These are phyloP conservation scores for Pseudoneurospora amorphoporcata DNA, from an alignment of 495 filamentous ascomycete genomes.

Conservation along the genomic window DNA sequence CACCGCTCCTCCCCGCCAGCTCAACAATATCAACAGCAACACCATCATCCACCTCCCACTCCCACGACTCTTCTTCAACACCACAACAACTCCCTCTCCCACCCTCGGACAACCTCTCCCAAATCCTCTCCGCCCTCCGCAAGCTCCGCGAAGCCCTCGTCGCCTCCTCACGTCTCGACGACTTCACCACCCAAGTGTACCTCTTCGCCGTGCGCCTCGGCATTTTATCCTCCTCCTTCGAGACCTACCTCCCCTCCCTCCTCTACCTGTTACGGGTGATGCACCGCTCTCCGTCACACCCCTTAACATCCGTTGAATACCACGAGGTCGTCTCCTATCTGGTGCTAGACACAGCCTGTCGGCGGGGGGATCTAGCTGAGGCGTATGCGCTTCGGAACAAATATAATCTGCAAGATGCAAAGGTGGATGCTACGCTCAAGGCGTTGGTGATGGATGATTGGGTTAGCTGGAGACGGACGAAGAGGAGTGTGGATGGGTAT, in stretches of 20 bases:
- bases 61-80: background rate
- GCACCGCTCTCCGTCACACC: conserved; percentile 34
- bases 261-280: conserved; percentile 64
- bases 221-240: conserved; percentile 66
- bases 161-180: conserved; percentile 55
- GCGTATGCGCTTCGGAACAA: conserved; percentile 54
- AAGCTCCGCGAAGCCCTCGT: conserved; percentile 87
- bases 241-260: conserved; percentile 84
- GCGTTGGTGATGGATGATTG: conserved; percentile 76
- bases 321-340: conserved; percentile 71
- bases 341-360: conserved; percentile 81
- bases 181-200: conserved; percentile 59
- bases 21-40: background rate
- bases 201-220: conserved; percentile 75
- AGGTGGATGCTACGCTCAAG: conserved; percentile 54
- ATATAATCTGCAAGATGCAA: conserved; percentile 47
- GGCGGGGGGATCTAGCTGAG: conserved; percentile 60
- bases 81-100: background rate
- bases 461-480: conserved; percentile 62
- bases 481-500: conserved; percentile 64
- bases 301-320: conserved; percentile 53
- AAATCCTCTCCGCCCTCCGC: conserved; percentile 61
- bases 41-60: background rate
- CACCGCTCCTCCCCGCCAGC: background rate
- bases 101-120: conserved; percentile 7